Evolutionary conservation across 768 basidiomycete genomes (phyloP).

Genomic region (Naganishia friedmannii): DNA sequence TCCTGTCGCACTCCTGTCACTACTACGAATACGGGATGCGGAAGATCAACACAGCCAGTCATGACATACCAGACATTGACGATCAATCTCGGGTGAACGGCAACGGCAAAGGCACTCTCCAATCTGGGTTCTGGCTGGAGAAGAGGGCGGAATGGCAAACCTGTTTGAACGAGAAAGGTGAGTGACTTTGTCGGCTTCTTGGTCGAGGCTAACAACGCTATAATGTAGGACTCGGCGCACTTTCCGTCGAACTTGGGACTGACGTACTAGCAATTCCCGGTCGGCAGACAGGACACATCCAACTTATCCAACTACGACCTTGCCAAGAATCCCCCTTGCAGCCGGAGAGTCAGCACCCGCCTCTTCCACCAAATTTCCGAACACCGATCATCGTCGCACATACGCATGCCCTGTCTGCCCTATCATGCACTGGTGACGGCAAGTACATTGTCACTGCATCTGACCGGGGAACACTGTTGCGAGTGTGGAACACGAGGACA

Average conservation of each 20-base stretch:
- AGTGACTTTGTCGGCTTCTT: neutral
- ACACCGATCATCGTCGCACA: slow-evolving; percentile 52
- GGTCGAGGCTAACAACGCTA: neutral
- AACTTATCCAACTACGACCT: slow-evolving; percentile 48
- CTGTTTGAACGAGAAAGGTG: slow-evolving; percentile 45
- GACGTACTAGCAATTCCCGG: slow-evolving; percentile 50
- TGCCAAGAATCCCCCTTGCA: slow-evolving; percentile 28
- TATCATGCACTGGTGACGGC: slow-evolving; percentile 43
- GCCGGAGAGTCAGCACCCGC: neutral
- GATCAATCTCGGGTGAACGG: neutral
- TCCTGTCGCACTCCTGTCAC: slow-evolving; percentile 38
- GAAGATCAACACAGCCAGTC: neutral
- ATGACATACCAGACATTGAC: slow-evolving; percentile 34
- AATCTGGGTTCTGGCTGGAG: slow-evolving; percentile 37
- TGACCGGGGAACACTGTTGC: slow-evolving; percentile 47
- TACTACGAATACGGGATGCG: slow-evolving; percentile 44
- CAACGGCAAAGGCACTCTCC: neutral
- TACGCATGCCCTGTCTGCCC: slow-evolving; percentile 44
- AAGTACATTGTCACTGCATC: slow-evolving; percentile 47
- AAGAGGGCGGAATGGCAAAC: slow-evolving; percentile 52
- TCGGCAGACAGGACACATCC: slow-evolving; percentile 52
- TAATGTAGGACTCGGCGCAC: slow-evolving; percentile 45
- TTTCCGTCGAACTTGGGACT: slow-evolving; percentile 41
- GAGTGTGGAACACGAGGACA: slow-evolving; percentile 48
- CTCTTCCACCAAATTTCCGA: slow-evolving; percentile 37